These are phyloP conservation scores for Albugo candida DNA, from an alignment of 352 stramenopile genomes.

Conservation along the genomic window DNA sequence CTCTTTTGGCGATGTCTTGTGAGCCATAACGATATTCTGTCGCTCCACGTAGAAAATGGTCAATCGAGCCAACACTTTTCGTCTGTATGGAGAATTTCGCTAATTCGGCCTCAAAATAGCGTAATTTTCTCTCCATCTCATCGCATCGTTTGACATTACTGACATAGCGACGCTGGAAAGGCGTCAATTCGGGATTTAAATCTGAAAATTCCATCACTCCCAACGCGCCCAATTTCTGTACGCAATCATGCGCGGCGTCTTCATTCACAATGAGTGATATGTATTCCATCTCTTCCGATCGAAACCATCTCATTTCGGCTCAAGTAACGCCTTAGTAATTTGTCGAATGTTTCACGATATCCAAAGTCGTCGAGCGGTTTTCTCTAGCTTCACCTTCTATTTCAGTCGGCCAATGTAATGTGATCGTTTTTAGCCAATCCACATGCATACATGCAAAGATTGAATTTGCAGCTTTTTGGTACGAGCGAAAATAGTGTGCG, in stretches of 20 bases:
- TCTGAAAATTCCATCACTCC: constrained; percentile 98
- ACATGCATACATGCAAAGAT: too few relatives aligned
- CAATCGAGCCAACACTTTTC: constrained; percentile 44
- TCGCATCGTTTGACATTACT: constrained; percentile 98
- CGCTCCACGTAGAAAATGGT: constrained; percentile 57
- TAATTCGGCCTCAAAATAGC: constrained; percentile 90
- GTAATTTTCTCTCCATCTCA: constrained; percentile 97
- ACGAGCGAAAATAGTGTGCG: too few relatives aligned
- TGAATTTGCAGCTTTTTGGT: too few relatives aligned
- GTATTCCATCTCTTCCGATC: constrained; percentile 98
- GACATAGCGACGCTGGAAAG: constrained; percentile 97
- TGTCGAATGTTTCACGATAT: too few relatives aligned
- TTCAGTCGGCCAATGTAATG: too few relatives aligned
- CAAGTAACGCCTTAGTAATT: too few relatives aligned
- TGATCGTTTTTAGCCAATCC: too few relatives aligned
- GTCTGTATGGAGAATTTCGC: constrained; percentile 84
- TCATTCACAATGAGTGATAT: constrained; percentile 98
- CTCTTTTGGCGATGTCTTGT: constrained; percentile 53
- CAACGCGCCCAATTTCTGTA: constrained; percentile 91
- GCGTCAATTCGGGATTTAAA: constrained; percentile 95
- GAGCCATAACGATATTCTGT: constrained; percentile 58
- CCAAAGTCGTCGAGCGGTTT: too few relatives aligned
- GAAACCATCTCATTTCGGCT: constrained; percentile 86
- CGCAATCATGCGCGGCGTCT: constrained; percentile 91
- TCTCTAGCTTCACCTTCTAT: too few relatives aligned